Evolutionary conservation across 2,329 filamentous ascomycete genomes (phyloP), one percentile per base, ranked within the genome.

Genomic region (Pyrenochaeta sp.): DNA sequence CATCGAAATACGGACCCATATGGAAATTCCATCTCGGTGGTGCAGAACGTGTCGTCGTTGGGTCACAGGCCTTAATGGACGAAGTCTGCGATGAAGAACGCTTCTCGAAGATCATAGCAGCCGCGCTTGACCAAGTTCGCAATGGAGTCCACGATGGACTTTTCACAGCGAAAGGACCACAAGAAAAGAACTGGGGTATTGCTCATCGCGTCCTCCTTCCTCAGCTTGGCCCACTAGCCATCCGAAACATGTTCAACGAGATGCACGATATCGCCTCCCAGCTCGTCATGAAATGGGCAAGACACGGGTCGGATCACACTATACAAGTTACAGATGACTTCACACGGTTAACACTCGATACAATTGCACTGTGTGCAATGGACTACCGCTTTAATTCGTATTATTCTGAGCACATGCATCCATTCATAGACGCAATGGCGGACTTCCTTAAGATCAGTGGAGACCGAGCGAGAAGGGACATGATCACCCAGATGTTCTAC

Each of bases 161-260:
- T 0, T 81, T 81, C 62, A 80, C 79, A 15, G 74, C 78, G 2
- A 71, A 71, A 28, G 73, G 73, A 12, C 71, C 74, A 1, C 73
- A 80, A 54, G 74, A 78, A 34, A 74, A 73, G 48, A 73, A 79
- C 25, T 81, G 79, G 79, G 72, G 84, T 27, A 83, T 89, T 62
- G 89, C 90, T 28, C 86, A 91, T 68, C 80, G 87, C 24, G 78
- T 88, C 15, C 78, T 92, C 52, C 84, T 90, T 67, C 89, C 90
- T 0, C 88, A 88, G 2, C 91, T 92, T 71, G 89, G 89, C 0
- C 90, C 90, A 0, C 74, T 91, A 24, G 82, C 85, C 1, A 91
- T 92, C 66, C 83, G 85, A 36, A 79, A 77, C 54, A 91, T 91
- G 89, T 91, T 89, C 60, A 82, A 85, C 59, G 78, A 79, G 66